Conservation (phyloP, 345 rosid species). For the Schrenkiella parvula region DNA sequence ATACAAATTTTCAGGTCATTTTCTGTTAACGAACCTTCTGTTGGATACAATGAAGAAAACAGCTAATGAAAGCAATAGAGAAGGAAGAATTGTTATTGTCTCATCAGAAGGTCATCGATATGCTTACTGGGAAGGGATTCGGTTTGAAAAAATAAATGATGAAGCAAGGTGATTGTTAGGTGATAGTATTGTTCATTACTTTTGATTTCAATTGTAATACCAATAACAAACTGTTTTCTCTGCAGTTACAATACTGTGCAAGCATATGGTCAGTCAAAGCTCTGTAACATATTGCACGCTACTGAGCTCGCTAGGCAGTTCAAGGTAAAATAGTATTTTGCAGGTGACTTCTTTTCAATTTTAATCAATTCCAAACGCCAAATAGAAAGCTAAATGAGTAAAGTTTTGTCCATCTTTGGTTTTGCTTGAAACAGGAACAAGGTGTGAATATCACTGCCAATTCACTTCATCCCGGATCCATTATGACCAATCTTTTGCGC, state of each 20-base stretch:
- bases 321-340: constrained; percentile 42
- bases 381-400: neutral
- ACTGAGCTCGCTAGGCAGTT: constrained; percentile 69
- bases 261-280: constrained; percentile 79
- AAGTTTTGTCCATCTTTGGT: constrained; percentile 7
- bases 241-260: constrained; percentile 46
- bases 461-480: constrained; percentile 76
- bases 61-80: constrained; percentile 47
- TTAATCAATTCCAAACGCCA: neutral
- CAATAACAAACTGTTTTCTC: neutral
- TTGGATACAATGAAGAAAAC: constrained; percentile 75
- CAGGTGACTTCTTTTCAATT: neutral
- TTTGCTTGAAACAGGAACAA: constrained; percentile 49
- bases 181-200: neutral
- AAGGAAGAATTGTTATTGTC: constrained; percentile 70
- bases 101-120: constrained; percentile 62
- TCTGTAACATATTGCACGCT: constrained; percentile 75
- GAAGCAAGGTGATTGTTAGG: constrained; percentile 46
- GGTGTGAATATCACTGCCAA: constrained; percentile 56
- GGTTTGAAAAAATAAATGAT: constrained; percentile 58
- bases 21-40: constrained; percentile 61
- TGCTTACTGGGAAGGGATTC: constrained; percentile 57
- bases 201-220: neutral
- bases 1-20: constrained; percentile 51
- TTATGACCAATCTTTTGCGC: constrained; percentile 59